Base-by-base conservation (phyloP, 1,284 basidiomycete species). In the Coniophora puteana region DNA sequence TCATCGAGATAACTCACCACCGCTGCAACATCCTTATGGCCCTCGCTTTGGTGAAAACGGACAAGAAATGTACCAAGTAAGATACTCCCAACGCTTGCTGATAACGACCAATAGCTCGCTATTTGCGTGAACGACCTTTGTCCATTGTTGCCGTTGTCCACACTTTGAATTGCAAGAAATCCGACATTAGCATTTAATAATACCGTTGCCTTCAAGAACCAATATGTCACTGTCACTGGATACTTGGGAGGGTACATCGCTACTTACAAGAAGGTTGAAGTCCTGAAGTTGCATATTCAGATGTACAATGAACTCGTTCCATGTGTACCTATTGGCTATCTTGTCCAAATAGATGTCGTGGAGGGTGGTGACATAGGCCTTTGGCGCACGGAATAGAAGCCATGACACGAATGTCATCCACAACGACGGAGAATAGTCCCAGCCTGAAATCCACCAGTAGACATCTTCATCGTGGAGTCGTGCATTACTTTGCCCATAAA, bases 161-260 rank as follows among this genome's bases (percentile, higher is more conserved):
- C 51, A 25, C 55, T 63, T 27, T 63, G 55, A 17, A 65, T 62
- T 1, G 61, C 55, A 0, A 66, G 51, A 30, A 64, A 59, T 5
- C 59, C 55, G 8, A 65, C 57, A 40, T 65, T 64, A 3, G 58
- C 60, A 2, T 54, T 53, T 22, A 66, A 49, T 23, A 66, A 48
- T 16, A 65, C 60, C 3, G 61, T 52, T 3, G 59, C 48, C 63
- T 65, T n/a, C n/a, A n/a, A n/a, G n/a, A n/a, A n/a, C n/a, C n/a
- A n/a, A 31, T 31, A 31, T 7, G n/a, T 14, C n/a, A 31, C n/a
- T 7, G 29, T 31, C 29, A 31, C 8, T 7, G n/a, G n/a, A n/a
- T n/a, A n/a, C n/a, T n/a, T n/a, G n/a, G n/a, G n/a, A n/a, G n/a
- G n/a, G n/a, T n/a, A n/a, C n/a, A n/a, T n/a, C n/a, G n/a, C n/a